Evolutionary conservation across 371 early-diverging fungal species (phyloP).

Genomic region (Agmasoma carcini): DNA sequence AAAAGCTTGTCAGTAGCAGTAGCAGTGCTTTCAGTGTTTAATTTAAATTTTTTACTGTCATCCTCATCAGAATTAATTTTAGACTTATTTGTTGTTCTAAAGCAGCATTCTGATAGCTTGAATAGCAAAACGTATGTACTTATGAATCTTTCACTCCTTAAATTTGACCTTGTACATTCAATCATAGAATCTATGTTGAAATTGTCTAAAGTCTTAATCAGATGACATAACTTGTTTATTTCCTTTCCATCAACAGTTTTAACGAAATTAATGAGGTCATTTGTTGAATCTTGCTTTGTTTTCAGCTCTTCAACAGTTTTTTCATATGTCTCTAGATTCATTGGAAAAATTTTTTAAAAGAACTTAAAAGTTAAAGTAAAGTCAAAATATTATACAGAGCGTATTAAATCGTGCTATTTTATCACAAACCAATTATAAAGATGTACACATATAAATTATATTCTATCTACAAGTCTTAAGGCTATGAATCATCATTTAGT

Average conservation of each 20-base stretch:
- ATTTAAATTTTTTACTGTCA: no score
- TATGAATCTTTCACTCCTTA: not conserved
- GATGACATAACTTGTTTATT: slow-evolving; percentile 2
- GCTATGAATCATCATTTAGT: not conserved
- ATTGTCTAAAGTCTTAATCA: slow-evolving; percentile 8
- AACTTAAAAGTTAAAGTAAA: not conserved
- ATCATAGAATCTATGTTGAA: slow-evolving; percentile 2
- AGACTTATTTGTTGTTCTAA: not conserved
- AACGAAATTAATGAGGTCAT: slow-evolving; percentile 7
- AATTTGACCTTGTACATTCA: not conserved
- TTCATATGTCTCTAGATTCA: not conserved
- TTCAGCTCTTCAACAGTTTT: not conserved
- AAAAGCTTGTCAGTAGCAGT: no score
- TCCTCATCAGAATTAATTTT: no score
- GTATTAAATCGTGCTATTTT: not conserved
- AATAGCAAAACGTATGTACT: not conserved
- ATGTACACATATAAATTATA: not conserved
- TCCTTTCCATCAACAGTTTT: not conserved
- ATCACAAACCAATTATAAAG: not conserved
- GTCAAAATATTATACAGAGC: not conserved
- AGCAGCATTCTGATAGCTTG: not conserved
- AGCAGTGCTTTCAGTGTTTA: no score
- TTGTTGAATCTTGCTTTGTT: not conserved
- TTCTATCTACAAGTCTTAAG: not conserved
- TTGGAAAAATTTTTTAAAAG: not conserved